These are phyloP conservation scores for Cyberlindnera suaveolens DNA, from an alignment of 805 yeast genomes.

Conservation along the genomic window DNA sequence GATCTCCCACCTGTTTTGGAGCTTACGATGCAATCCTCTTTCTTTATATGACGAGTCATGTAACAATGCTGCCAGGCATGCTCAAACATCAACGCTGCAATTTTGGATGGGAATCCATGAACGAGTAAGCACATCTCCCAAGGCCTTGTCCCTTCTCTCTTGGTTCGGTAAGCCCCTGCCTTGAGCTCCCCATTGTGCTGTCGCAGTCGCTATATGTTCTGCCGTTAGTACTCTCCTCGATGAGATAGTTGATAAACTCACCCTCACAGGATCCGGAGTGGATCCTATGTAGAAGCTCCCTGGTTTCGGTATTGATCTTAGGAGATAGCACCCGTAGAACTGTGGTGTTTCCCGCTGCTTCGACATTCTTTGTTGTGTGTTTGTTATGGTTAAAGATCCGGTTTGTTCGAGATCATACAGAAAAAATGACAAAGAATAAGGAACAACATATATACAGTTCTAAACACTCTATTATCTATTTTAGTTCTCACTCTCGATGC, in stretches of 20 bases:
- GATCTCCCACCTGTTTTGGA: conserved; percentile 33
- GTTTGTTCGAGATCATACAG: no score
- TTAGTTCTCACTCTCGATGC: conserved; percentile 4
- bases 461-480: neutral
- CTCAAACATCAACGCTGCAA: conserved; percentile 72
- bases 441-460: neutral
- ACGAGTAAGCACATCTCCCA: conserved; percentile 66
- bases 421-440: neutral
- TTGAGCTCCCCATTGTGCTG: conserved; percentile 73
- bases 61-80: conserved; percentile 80
- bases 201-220: conserved; percentile 40
- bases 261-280: conserved; percentile 65
- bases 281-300: conserved; percentile 72
- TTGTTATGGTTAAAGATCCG: no score
- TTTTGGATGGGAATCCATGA: conserved; percentile 64
- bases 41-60: conserved; percentile 52
- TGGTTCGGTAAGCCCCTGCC: conserved; percentile 72
- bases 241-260: conserved; percentile 11
- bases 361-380: neutral
- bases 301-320: conserved; percentile 53
- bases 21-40: conserved; percentile 32
- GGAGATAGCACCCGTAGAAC: conserved; percentile 67
- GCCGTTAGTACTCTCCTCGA: conserved; percentile 2
- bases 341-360: conserved; percentile 20
- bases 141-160: conserved; percentile 51